These are phyloP conservation scores for Craspedostauros australis DNA, from an alignment of 108 stramenopile species.

Conservation along the genomic window DNA sequence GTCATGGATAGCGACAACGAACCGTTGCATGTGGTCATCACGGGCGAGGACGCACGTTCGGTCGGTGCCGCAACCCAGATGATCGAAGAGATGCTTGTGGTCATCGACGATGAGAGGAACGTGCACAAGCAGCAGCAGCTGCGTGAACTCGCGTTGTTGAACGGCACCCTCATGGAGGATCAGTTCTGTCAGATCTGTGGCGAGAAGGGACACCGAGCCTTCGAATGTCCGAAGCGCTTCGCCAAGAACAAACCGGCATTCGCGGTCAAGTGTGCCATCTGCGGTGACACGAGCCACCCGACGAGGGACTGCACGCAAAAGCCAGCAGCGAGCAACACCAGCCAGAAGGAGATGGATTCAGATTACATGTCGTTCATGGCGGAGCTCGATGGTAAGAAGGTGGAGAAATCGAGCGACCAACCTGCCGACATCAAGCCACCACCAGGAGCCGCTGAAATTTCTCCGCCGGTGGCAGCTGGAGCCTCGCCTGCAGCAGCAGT, in stretches of 20 bases:
- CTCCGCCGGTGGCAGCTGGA: too few species aligned
- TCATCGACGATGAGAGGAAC: slow-evolving; percentile 96
- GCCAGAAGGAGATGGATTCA: slow-evolving; percentile 69
- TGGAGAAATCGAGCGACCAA: slow-evolving; percentile 13
- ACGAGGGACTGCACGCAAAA: slow-evolving; percentile 91
- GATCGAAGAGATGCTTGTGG: slow-evolving; percentile 89
- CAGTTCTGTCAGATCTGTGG: slow-evolving; percentile 96
- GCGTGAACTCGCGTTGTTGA: slow-evolving; percentile 94
- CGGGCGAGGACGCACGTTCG: slow-evolving; percentile 83
- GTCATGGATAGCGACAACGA: slow-evolving; percentile 90
- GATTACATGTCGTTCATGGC: slow-evolving; percentile 97
- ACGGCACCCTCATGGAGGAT: slow-evolving; percentile 97
- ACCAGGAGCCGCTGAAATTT: not conserved
- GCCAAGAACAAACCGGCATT: slow-evolving; percentile 29
- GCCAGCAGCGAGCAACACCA: slow-evolving; percentile 28
- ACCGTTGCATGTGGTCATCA: slow-evolving; percentile 92
- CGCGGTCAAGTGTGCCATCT: slow-evolving; percentile 93
- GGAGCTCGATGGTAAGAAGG: slow-evolving; percentile 86
- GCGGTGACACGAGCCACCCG: slow-evolving; percentile 96
- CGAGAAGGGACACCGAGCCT: slow-evolving; percentile 95
- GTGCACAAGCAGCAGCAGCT: slow-evolving; percentile 97
- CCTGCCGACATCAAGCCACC: slow-evolving; percentile 13
- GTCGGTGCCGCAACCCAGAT: slow-evolving; percentile 88
- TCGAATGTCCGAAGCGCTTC: slow-evolving; percentile 90
- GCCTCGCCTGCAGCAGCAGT: too few species aligned